Evolutionary conservation across 805 yeast species (phyloP).

Genomic region (Teunomyces aglyptinius): DNA sequence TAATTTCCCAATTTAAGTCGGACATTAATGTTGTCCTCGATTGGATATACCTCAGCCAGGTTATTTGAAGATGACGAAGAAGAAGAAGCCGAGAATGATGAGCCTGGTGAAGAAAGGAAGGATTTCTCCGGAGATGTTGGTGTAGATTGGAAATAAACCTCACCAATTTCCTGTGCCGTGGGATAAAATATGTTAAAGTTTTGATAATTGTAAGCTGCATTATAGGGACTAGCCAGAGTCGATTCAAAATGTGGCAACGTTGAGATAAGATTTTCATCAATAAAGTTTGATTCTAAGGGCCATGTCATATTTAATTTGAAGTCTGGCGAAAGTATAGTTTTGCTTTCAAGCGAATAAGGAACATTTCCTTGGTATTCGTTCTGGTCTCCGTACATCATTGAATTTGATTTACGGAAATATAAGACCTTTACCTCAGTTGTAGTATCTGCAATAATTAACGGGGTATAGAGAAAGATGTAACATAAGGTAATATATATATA

Average conservation of each 20-base stretch:
- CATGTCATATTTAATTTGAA: background rate
- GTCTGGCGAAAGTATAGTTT: background rate
- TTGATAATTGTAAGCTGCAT: background rate
- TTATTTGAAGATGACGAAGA: background rate
- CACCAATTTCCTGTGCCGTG: background rate
- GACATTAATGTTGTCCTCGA: constrained; percentile 8
- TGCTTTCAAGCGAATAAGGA: background rate
- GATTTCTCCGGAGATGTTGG: background rate
- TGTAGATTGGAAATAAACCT: background rate
- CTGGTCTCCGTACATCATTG: background rate
- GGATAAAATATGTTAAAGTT: background rate
- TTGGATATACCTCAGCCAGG: background rate
- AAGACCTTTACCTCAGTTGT: no score
- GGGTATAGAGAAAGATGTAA: background rate
- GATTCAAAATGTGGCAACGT: background rate
- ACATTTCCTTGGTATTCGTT: background rate
- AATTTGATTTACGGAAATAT: no score
- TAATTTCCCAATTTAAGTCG: constrained; percentile 7
- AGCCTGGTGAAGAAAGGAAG: background rate
- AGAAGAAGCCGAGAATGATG: background rate
- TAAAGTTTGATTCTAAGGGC: background rate
- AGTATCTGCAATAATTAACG: background rate
- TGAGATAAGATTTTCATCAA: background rate
- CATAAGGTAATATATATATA: background rate
- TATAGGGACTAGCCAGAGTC: background rate